Evolutionary conservation across 1,284 basidiomycete species (phyloP).

Genomic region (Inonotus obliquus): DNA sequence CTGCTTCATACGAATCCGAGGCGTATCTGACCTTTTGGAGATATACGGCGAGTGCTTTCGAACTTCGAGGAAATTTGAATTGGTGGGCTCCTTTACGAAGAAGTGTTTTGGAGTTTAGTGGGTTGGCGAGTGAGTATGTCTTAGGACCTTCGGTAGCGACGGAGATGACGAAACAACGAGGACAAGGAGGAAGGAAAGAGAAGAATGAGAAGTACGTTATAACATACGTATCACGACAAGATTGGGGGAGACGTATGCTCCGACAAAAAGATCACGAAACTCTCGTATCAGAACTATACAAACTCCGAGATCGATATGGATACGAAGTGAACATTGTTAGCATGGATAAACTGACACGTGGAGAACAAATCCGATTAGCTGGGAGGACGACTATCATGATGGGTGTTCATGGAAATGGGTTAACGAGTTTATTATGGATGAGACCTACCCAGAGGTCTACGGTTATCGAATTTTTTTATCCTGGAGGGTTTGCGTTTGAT

Average conservation of each 20-base stretch:
- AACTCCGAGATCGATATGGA: slow-evolving; percentile 64
- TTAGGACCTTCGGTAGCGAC: slow-evolving; percentile 24
- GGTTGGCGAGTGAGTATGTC: slow-evolving; percentile 41
- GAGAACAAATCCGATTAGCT: slow-evolving; percentile 74
- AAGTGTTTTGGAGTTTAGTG: slow-evolving; percentile 68
- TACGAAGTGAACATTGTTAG: slow-evolving; percentile 83
- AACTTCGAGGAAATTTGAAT: slow-evolving; percentile 63
- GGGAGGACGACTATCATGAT: slow-evolving; percentile 86
- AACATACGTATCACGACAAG: slow-evolving; percentile 83
- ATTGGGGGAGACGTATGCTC: slow-evolving; percentile 77
- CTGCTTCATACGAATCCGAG: slow-evolving; percentile 70
- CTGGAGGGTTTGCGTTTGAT: slow-evolving; percentile 80
- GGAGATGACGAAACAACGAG: slow-evolving; percentile 31
- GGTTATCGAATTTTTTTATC: slow-evolving; percentile 88
- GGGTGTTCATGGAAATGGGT: slow-evolving; percentile 84
- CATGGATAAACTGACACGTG: slow-evolving; percentile 74
- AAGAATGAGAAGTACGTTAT: slow-evolving; percentile 54
- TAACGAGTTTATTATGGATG: slow-evolving; percentile 85
- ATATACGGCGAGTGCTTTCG: slow-evolving; percentile 69
- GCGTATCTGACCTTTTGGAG: slow-evolving; percentile 68
- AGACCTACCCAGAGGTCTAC: slow-evolving; percentile 67
- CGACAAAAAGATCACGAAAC: slow-evolving; percentile 59
- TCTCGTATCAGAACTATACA: slow-evolving; percentile 58
- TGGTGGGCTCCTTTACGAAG: slow-evolving; percentile 81
- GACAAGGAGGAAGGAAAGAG: slow-evolving; percentile 51